phyloP scores from a whole-genome alignment of 257 asterid genomes.

The Datura wrightii region DNA sequence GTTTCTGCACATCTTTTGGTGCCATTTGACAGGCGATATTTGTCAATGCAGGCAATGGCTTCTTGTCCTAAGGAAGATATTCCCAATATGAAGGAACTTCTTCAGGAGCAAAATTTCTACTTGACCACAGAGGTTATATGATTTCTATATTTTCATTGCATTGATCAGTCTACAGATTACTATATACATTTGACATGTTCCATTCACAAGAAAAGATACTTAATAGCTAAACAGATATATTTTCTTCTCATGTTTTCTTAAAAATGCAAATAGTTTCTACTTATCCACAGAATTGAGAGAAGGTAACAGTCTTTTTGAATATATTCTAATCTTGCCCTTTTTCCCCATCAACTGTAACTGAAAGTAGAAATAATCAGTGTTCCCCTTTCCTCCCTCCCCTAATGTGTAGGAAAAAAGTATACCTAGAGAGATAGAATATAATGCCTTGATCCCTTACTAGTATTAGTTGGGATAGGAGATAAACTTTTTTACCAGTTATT shows the following conservation, averaged over 20 bases:
- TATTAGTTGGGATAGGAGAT: too few species aligned
- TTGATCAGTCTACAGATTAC: not conserved
- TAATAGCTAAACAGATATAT: not conserved
- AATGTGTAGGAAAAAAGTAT: not conserved
- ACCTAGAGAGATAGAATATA: not conserved
- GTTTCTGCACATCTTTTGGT: not conserved
- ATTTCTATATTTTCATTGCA: not conserved
- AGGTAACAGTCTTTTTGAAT: too few species aligned
- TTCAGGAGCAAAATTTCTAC: conserved; percentile 85
- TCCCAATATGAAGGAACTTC: conserved; percentile 67
- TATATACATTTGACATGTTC: not conserved
- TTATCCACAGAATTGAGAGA: too few species aligned
- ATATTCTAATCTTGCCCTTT: too few species aligned
- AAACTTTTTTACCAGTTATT: not conserved
- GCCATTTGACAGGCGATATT: not conserved
- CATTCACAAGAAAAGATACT: not conserved
- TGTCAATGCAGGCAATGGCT: conserved; percentile 43
- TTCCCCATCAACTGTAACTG: not conserved
- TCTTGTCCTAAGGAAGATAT: conserved; percentile 72
- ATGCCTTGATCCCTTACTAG: not conserved
- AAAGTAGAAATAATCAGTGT: not conserved
- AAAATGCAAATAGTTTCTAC: too few species aligned
- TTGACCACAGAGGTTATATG: conserved; percentile 76
- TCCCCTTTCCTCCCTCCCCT: not conserved
- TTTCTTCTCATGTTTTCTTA: not conserved